These are phyloP conservation scores for Colletotrichum cuscutae DNA, from an alignment of 2,329 filamentous ascomycete genomes.

Conservation along the genomic window DNA sequence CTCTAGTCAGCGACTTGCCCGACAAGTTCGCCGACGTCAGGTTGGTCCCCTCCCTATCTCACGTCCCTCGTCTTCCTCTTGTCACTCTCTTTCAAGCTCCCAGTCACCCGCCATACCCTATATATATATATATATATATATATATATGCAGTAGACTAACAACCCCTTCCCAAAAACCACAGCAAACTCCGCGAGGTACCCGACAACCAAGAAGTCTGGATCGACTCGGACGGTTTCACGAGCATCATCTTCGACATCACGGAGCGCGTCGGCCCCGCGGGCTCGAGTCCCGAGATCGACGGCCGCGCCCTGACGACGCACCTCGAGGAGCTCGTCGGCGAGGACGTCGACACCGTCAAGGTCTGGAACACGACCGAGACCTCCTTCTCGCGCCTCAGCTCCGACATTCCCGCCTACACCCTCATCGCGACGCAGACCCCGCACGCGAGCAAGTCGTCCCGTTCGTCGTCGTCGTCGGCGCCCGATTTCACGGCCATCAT, in stretches of 20 bases:
- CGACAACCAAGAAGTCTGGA: conserved; percentile 92
- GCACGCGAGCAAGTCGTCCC: conserved; percentile 36
- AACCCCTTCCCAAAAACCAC: not conserved
- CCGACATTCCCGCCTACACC: conserved; percentile 71
- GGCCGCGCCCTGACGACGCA: conserved; percentile 77
- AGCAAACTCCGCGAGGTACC: conserved; percentile 81
- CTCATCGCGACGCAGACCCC: conserved; percentile 73
- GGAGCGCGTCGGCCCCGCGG: conserved; percentile 74
- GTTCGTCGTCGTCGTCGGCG: conserved; percentile 47
- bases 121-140: too few relatives aligned
- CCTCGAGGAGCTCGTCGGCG: conserved; percentile 75
- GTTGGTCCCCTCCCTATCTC: conserved; percentile 52
- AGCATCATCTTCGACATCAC: conserved; percentile 92
- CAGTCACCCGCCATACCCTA: too few relatives aligned
- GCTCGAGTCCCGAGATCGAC: conserved; percentile 68
- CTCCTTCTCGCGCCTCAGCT: conserved; percentile 63
- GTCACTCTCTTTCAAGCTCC: not conserved
- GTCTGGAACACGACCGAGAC: conserved; percentile 74
- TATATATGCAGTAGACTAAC: too few relatives aligned
- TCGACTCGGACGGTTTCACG: conserved; percentile 84
- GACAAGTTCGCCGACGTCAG: conserved; percentile 77
- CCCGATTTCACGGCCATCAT: conserved; percentile 79
- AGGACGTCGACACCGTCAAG: conserved; percentile 70
- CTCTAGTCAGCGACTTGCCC: conserved; percentile 76
- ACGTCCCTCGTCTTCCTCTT: not conserved